Base-by-base conservation (phyloP, 768 basidiomycete genomes). In the Auricularia sp. region DNA sequence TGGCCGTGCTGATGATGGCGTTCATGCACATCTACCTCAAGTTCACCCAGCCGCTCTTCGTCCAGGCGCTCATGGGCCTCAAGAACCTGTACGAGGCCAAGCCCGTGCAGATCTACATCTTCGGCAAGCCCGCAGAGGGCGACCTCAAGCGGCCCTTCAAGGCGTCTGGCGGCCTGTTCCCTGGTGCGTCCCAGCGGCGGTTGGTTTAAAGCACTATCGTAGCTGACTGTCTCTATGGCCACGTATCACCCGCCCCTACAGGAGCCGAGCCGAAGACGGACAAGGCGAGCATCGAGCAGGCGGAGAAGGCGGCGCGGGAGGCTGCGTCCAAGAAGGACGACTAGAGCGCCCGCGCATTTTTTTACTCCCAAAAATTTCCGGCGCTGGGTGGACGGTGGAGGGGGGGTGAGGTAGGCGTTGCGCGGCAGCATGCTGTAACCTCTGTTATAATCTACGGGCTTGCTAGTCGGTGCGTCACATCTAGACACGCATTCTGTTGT, bases 21-120 rank as follows among this genome's bases (percentile, higher is more conserved):
- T 88, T 94, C 81, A 86, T 98, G 80, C 96, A 99, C 79, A 67
- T 89, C 63, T 98, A 98, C 83, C 80, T 98, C 78, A 86, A 90
- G 74, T 98, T 91, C 83, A 95, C 94, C 6, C 95, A 96, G 73
- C 96, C 96, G 6, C 85, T 98, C 69, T 96, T 98, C 78, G 89
- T 98, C 69, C 96, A 98, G 75, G 84, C 84, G 13, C 83, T 99
- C 69, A 97, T 96, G 93, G 92, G 91, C n/a, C 65, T 97, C 72
- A 98, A 99, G 81, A 83, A 82, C 54, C 75, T 95, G 35, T 92
- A 89, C 75, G 95, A 98, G 71, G 87, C 90, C 65, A 93, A 93
- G 73, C 83, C 84, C 18, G 82, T 95, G 68, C 81, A 86, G 45
- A 88, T 99, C 66, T 88, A 96, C 79, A 56, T 98, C 63, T 77